Evolutionary conservation across 352 stramenopile species (phyloP).

Genomic region (Phytophthora multivora): DNA sequence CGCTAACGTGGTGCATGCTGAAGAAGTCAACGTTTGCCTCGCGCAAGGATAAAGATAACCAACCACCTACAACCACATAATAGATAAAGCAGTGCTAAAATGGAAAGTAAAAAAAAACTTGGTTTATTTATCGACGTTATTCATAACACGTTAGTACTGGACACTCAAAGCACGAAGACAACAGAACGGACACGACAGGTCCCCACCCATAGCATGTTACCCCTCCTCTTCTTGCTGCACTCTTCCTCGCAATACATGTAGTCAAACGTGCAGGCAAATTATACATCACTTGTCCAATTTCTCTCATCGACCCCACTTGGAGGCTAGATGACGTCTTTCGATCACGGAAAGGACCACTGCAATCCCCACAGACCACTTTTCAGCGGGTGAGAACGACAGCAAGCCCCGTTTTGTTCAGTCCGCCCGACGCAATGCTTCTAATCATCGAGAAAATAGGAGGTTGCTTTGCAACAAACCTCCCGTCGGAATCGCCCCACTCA

Average conservation of each 20-base stretch:
- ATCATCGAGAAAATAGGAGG: conserved; percentile 73
- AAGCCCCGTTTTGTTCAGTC: conserved; percentile 76
- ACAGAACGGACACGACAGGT: conserved; percentile 21
- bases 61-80: conserved; percentile 9
- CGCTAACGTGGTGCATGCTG: conserved; percentile 68
- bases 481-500: conserved; percentile 34
- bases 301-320: conserved; percentile 68
- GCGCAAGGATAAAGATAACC: background rate
- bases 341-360: conserved; percentile 55
- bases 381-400: conserved; percentile 55
- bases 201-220: conserved; percentile 26
- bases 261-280: conserved; percentile 15
- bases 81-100: conserved; percentile 1
- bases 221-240: conserved; percentile 31
- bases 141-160: conserved; percentile 17
- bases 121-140: too few species aligned
- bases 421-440: conserved; percentile 86
- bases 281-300: conserved; percentile 34
- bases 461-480: conserved; percentile 21
- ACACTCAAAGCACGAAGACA: background rate
- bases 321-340: conserved; percentile 75
- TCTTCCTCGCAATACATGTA: conserved; percentile 21
- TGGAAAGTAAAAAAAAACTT: too few species aligned
- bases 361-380: conserved; percentile 64
- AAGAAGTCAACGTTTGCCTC: background rate